phyloP scores from a whole-genome alignment of 1,139 yeast genomes.

The Starmera stellimalicola region DNA sequence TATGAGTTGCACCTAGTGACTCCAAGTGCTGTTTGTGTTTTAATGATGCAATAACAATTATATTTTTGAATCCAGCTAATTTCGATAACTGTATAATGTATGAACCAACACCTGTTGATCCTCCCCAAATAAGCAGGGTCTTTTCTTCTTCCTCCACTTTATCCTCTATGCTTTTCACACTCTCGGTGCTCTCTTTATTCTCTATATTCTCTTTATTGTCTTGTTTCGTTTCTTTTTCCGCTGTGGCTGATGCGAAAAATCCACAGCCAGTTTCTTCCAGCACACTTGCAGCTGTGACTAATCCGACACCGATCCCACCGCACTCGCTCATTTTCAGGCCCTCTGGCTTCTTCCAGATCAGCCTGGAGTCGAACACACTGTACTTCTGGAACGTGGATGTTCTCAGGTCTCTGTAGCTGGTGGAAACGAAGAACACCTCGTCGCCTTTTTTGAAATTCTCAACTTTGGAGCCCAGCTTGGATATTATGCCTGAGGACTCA shows the following conservation, averaged over 20 bases:
- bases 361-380: constrained; percentile 33
- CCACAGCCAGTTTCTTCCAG: constrained; percentile 24
- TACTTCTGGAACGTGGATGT: constrained; percentile 40
- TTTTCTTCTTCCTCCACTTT: neutral
- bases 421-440: constrained; percentile 32
- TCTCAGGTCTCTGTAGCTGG: constrained; percentile 36
- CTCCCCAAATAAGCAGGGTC: constrained; percentile 37
- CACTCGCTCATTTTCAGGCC: constrained; percentile 28
- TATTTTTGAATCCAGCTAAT: constrained; percentile 28
- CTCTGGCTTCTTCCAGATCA: constrained; percentile 33
- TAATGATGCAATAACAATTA: constrained; percentile 31
- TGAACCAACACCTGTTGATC: constrained; percentile 37
- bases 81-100: constrained; percentile 34
- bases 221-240: constrained; percentile 5
- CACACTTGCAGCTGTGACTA: constrained; percentile 36
- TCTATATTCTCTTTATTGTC: constrained; percentile 7
- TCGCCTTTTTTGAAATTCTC: constrained; percentile 23
- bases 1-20: constrained; percentile 30
- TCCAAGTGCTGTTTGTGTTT: constrained; percentile 26
- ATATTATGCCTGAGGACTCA: constrained; percentile 34
- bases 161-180: too few relatives aligned
- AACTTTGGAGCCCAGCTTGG: constrained; percentile 27
- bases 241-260: constrained; percentile 8
- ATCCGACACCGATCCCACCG: constrained; percentile 38
- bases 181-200: too few relatives aligned